phyloP scores from a whole-genome alignment of 2,329 filamentous ascomycete species.

The Fusarium sp. region DNA sequence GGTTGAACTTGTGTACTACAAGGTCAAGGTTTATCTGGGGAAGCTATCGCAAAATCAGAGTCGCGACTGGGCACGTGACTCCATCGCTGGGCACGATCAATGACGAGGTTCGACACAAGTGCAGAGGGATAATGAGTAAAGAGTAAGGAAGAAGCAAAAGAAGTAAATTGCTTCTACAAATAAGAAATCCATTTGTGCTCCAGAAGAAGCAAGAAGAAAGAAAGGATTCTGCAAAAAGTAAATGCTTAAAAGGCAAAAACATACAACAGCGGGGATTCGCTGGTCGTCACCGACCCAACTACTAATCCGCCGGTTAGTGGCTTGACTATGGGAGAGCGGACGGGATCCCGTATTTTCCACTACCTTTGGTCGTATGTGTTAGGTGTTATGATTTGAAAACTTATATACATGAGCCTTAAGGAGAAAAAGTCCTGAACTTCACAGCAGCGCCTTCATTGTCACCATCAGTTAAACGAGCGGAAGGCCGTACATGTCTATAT shows the following conservation, averaged over 20 bases:
- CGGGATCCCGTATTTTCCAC: conserved; percentile 4
- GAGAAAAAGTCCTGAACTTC: no score
- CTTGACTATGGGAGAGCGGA: conserved; percentile 12
- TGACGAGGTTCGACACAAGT: not conserved
- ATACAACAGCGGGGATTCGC: not conserved
- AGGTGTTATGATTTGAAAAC: no score
- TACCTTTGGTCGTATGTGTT: not conserved
- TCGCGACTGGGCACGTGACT: not conserved
- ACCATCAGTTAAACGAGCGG: not conserved
- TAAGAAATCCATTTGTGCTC: not conserved
- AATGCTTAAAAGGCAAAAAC: not conserved
- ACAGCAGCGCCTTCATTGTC: not conserved
- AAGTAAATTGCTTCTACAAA: not conserved
- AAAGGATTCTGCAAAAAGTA: fast-evolving
- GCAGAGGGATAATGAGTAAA: not conserved
- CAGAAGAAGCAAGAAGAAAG: no score
- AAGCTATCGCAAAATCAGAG: not conserved
- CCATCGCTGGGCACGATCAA: fast-evolving
- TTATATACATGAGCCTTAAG: no score
- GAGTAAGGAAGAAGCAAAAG: not conserved
- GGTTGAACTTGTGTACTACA: not conserved
- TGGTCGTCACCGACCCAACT: not conserved
- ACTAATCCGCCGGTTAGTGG: not conserved
- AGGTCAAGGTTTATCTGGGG: not conserved
- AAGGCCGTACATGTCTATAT: not conserved